phyloP scores from a whole-genome alignment of 2,329 filamentous ascomycete genomes.

The Sporothrix dimorphospora region DNA sequence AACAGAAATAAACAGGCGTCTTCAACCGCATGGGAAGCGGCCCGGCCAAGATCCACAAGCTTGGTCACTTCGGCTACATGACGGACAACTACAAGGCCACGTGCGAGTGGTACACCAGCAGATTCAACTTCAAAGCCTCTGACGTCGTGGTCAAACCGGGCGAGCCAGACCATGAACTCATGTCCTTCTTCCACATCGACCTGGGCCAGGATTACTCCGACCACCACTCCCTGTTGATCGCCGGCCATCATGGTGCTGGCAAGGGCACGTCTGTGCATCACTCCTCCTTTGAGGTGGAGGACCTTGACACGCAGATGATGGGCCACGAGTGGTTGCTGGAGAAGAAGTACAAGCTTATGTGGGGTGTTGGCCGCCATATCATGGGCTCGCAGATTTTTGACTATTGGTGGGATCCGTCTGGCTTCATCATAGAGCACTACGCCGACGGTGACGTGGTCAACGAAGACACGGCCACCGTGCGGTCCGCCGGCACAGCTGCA shows the following conservation, averaged over 20 bases:
- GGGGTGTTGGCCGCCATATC: constrained; percentile 65
- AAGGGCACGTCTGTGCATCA: constrained; percentile 52
- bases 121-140: constrained; percentile 39
- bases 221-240: constrained; percentile 57
- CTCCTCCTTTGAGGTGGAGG: constrained; percentile 59
- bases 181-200: constrained; percentile 55
- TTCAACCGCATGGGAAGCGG: constrained; percentile 41
- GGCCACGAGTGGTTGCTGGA: constrained; percentile 61
- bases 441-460: constrained; percentile 65
- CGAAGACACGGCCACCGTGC: constrained; percentile 24
- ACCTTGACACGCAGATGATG: constrained; percentile 63
- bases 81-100: constrained; percentile 37
- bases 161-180: constrained; percentile 3
- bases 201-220: constrained; percentile 51
- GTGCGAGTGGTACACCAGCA: constrained; percentile 37
- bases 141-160: constrained; percentile 30
- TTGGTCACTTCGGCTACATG: constrained; percentile 40
- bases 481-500: background rate
- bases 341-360: constrained; percentile 57
- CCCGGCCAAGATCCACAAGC: constrained; percentile 37
- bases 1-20: constrained; percentile 32
- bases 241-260: constrained; percentile 35
- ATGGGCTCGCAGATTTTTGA: constrained; percentile 65
- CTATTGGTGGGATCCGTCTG: constrained; percentile 55
- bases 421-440: constrained; percentile 63